Evolutionary conservation across 257 asterid genomes (phyloP).

Genomic region (Cinchona pubescens): DNA sequence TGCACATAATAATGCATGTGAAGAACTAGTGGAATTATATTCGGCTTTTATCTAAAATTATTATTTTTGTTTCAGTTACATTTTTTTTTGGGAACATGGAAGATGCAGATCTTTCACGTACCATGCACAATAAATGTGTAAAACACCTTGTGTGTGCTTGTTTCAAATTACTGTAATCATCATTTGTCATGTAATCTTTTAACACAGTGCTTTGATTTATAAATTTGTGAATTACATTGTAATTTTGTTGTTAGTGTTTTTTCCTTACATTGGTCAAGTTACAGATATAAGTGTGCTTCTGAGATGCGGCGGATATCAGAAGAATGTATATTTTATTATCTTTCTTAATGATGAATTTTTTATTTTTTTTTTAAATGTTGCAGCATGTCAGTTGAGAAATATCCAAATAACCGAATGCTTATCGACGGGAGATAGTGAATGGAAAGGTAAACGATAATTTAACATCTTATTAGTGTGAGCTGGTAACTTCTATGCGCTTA

Average conservation of each 20-base stretch:
- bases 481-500: not conserved
- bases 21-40: not conserved
- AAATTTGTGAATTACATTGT: not conserved
- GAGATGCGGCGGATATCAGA: not conserved
- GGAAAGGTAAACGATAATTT: constrained; percentile 59
- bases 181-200: not conserved
- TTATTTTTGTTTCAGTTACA: no score
- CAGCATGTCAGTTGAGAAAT: constrained; percentile 81
- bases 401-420: constrained; percentile 85
- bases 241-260: not conserved
- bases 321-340: not conserved
- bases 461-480: not conserved
- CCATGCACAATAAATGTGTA: not conserved
- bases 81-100: not conserved
- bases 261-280: not conserved
- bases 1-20: not conserved
- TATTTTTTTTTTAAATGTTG: constrained; percentile 22
- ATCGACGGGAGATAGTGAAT: constrained; percentile 60
- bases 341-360: not conserved
- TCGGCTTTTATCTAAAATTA: no score
- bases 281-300: not conserved
- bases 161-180: not conserved
- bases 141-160: not conserved
- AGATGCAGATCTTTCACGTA: not conserved
- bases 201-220: not conserved